Evolutionary conservation across 2,329 filamentous ascomycete genomes (phyloP), one percentile per base, ranked within the genome.

Genomic region (Beauveria medogensis): DNA sequence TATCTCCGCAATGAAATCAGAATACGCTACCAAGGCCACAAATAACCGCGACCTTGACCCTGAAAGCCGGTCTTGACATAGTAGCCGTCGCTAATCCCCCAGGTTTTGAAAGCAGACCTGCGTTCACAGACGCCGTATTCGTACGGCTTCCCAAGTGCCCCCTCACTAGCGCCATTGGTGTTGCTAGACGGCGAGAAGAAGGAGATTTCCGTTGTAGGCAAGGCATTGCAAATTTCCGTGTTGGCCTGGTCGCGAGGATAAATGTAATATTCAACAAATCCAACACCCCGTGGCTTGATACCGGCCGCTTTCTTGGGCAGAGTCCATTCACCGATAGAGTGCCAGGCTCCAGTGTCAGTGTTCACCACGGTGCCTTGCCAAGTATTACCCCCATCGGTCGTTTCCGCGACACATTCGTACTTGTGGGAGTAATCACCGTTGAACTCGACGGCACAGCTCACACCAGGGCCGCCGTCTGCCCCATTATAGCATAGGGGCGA

Each of bases 401-500:
- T 64, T 51, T 64, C 48, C 22, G 69, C 60, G n/a, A 63, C 61
- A 6, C 65, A 40, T 53, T 66, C 61, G 28, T 64, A 68, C 22
- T 56, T 65, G 46, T 65, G 55, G 8, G 46, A 59, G 61, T 70
- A 70, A 43, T 64, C 57, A 8, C 59, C 65, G 0, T 46, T 40
- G 18, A 69, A 63, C 2, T 65, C 63, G 5, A 67, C 9, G 20
- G 63, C 43, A 59, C 67, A 67, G 59, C 69, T 66, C 9, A 68
- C 62, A 10, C 67, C 61, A 57, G 69, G 64, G 46, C 68, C 53
- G 58, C 67, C 61, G 55, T 73, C 65, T 55, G 71, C 65, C 34
- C 68, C 58, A 47, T 65, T 0, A 46, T 65, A 0, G 66, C 70
- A 69, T 22, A 63, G 65, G 0, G 59, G 3, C 24, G 67, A 59